Conservation (phyloP, 176 grass and related monocot genomes). For the Eremochloa ophiuroides region DNA sequence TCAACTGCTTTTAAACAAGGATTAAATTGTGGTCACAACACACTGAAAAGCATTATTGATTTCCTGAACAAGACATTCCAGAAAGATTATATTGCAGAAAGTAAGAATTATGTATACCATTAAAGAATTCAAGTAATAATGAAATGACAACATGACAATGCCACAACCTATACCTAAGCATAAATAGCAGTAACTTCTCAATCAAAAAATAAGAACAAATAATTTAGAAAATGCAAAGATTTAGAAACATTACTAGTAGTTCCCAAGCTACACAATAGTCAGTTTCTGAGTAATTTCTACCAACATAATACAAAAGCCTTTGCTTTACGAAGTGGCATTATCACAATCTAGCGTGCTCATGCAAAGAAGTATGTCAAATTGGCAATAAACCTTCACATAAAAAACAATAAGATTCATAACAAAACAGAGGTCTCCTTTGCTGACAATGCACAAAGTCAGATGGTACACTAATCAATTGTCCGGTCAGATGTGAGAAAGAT, state of each 20-base stretch:
- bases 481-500: neutral
- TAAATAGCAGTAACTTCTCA: neutral
- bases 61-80: neutral
- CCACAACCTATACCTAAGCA: neutral
- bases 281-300: neutral
- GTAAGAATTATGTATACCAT: neutral
- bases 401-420: neutral
- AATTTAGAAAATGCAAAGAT: neutral
- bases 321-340: neutral
- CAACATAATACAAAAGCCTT: neutral
- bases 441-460: neutral
- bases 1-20: neutral
- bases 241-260: neutral
- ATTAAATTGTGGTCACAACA: neutral
- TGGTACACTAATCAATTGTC: neutral
- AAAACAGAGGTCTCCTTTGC: neutral
- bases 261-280: neutral
- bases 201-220: neutral
- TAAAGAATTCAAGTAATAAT: neutral
- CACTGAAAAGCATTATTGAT: neutral
- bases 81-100: neutral
- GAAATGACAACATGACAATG: neutral
- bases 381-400: neutral
- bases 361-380: neutral
- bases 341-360: neutral